Percentiles rank a stretch among this genome's conserved stretches.
phyloP scores from a whole-genome alignment of 2,329 filamentous ascomycete species.

The Botrytis squamosa region DNA sequence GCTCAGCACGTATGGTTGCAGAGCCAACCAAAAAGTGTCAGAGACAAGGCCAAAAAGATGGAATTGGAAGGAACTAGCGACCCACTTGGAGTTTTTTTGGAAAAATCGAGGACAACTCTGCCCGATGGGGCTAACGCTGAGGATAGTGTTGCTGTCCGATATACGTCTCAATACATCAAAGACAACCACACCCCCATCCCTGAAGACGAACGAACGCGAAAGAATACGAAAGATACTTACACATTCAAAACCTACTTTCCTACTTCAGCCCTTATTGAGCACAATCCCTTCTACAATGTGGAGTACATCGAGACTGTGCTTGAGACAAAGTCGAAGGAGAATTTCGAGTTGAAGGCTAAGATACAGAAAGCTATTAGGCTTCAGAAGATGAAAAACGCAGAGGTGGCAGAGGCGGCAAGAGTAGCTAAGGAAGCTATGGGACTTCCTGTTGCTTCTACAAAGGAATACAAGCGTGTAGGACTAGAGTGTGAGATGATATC shows the following conservation, averaged over 20 bases:
- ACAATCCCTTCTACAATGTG: neutral
- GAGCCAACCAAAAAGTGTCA: neutral
- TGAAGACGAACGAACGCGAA: neutral
- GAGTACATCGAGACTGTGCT: neutral
- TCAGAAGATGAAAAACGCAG: neutral
- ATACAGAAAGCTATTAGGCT: neutral
- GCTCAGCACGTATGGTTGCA: neutral
- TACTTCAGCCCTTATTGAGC: neutral
- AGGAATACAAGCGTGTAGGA: neutral
- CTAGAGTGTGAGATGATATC: neutral
- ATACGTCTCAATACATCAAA: neutral
- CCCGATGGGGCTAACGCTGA: rapidly evolving
- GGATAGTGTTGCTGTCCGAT: neutral
- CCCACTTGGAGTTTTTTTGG: neutral
- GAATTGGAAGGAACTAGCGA: too few species aligned
- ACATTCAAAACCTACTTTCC: neutral
- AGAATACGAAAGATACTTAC: neutral
- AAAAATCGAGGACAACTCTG: rapidly evolving
- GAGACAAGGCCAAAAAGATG: rapidly evolving
- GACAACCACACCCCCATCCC: too few species aligned
- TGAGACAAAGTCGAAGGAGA: neutral
- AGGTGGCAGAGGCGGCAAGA: neutral
- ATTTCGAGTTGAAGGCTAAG: neutral
- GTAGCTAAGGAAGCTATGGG: neutral
- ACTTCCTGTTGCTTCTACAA: neutral